Evolutionary conservation across 75 land plant genomes (phyloP).

Genomic region (Ceratopteris richardii): DNA sequence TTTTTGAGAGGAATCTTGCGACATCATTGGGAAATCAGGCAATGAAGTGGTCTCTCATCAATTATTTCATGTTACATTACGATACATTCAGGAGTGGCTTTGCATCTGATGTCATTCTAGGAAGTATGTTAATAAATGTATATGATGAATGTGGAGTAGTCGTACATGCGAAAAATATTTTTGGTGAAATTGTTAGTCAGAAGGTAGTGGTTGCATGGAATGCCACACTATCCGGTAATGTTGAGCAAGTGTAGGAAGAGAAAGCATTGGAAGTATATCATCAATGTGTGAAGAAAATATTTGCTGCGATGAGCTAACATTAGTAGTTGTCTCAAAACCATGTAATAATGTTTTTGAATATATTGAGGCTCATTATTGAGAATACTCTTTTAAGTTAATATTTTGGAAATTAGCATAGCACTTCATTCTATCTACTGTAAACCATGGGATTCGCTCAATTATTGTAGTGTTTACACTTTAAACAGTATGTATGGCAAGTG

Average conservation of each 20-base stretch:
- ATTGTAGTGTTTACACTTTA: constrained; percentile 24
- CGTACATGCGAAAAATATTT: background rate
- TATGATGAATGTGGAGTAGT: background rate
- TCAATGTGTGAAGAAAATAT: background rate
- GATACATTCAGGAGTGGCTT: background rate
- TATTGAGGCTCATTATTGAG: too few species aligned
- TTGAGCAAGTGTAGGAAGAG: background rate
- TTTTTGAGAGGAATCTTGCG: constrained; percentile 5
- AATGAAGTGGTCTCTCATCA: background rate
- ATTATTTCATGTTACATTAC: background rate
- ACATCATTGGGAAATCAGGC: too few species aligned
- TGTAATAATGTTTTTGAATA: background rate
- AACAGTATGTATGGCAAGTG: constrained; percentile 42
- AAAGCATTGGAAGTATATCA: background rate
- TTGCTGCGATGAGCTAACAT: too few species aligned
- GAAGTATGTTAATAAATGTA: constrained; percentile 3
- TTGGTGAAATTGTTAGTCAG: background rate
- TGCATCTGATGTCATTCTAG: constrained; percentile 1
- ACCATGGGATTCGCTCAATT: constrained; percentile 11
- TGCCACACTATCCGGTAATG: background rate
- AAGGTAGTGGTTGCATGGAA: background rate
- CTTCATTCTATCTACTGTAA: background rate
- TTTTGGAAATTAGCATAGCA: background rate
- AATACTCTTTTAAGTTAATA: too few species aligned
- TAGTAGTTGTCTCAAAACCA: background rate